A percentile compares a stretch with the other conserved stretches of the same genome.
These are phyloP conservation scores for Metarhizium album DNA, from an alignment of 2,329 filamentous ascomycete genomes.

Conservation along the genomic window DNA sequence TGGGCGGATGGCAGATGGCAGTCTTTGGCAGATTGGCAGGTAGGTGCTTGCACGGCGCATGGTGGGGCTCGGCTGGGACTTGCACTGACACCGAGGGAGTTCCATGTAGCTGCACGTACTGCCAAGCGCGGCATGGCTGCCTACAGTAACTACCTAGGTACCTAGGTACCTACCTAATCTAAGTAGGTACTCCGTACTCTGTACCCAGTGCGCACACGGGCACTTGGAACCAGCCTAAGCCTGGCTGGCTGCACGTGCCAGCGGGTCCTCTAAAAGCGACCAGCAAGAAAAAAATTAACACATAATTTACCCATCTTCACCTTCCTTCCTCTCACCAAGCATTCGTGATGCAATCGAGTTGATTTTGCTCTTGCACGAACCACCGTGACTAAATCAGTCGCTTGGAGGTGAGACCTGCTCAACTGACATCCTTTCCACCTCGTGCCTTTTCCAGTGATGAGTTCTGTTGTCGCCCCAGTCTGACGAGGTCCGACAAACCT, in stretches of 20 bases:
- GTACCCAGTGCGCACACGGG: no score
- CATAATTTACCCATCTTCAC: not conserved
- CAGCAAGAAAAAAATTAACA: not conserved
- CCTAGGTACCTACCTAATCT: no score
- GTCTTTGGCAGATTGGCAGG: no score
- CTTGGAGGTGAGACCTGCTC: constrained; percentile 1
- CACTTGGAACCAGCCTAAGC: not conserved
- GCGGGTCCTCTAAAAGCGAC: not conserved
- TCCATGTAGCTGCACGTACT: no score
- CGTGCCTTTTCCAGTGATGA: constrained; percentile 25
- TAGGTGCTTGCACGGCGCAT: no score
- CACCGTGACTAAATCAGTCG: not conserved
- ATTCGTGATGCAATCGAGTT: not conserved
- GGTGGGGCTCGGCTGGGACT: constrained; percentile 2
- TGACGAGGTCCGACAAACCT: constrained; percentile 37
- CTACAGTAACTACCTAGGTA: no score
- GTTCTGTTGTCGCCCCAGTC: constrained; percentile 39
- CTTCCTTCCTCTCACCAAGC: not conserved
- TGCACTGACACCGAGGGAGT: no score
- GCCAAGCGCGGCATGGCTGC: no score
- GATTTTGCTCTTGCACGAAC: not conserved
- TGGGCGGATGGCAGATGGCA: not conserved
- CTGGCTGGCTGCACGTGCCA: not conserved
- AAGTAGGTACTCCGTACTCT: no score
- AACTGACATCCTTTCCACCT: not conserved